Conservation (phyloP, 371 early-diverging fungal genomes). For the Cladochytrium tenue region DNA sequence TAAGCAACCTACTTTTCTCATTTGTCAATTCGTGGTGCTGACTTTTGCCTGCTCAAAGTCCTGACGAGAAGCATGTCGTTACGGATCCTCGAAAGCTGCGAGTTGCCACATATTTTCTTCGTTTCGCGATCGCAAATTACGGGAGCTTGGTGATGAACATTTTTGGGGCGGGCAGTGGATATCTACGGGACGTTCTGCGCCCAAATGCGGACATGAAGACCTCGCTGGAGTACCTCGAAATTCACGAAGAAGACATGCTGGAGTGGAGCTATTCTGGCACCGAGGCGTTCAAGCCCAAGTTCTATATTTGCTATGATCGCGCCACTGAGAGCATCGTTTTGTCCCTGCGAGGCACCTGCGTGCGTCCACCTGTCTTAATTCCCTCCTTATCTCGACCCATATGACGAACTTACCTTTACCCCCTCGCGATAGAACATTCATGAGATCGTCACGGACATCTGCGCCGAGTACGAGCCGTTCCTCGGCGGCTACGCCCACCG, state of each 20-base stretch:
- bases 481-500: constrained; percentile 30
- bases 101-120: constrained; percentile 27
- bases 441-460: constrained; percentile 29
- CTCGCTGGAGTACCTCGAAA: constrained; percentile 30
- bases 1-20: neutral
- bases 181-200: constrained; percentile 20
- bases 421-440: constrained; percentile 22
- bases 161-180: constrained; percentile 30
- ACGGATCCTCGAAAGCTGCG: constrained; percentile 24
- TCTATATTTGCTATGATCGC: constrained; percentile 25
- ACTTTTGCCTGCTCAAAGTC: too few relatives aligned
- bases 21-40: too few relatives aligned
- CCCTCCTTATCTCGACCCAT: neutral
- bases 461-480: constrained; percentile 38
- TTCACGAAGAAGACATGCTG: constrained; percentile 27
- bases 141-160: constrained; percentile 26
- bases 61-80: constrained; percentile 11
- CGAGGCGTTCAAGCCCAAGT: constrained; percentile 32
- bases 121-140: constrained; percentile 27
- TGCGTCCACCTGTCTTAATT: constrained; percentile 3
- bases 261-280: constrained; percentile 20
- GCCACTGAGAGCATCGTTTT: constrained; percentile 30
- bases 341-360: constrained; percentile 30
- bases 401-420: neutral
- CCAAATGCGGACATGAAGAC: constrained; percentile 24